Evolutionary conservation across 2,329 filamentous ascomycete genomes (phyloP), one percentile per base, ranked within the genome.

Genomic region (Colletotrichum tanaceti): DNA sequence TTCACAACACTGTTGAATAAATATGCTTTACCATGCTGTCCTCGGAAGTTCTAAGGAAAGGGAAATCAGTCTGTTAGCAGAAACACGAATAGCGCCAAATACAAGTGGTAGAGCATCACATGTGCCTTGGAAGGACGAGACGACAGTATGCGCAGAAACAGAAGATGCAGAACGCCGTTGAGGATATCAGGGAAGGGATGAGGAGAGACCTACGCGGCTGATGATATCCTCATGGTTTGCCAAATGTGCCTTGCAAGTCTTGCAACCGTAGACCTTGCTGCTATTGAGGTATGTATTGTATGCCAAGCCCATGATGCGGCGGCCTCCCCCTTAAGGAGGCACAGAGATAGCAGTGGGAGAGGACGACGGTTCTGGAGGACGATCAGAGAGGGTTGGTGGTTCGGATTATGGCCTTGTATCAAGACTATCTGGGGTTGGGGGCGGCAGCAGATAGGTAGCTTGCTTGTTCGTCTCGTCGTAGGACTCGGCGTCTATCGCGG

Each of bases 11-110:
- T 89, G 81, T 95, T 92, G 86, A 99, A 98, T 73, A 99, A 91
- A 82, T 94, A 99, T 64, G 96, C 96, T 83, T 98, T 98, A 78
- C 96, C 96, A 80, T 98, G 95, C 80, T 98, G 95, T 76, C 96
- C 96, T 71, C 96, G 93, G 84, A 99, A 99, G 83, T 97, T 98
- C 94, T 98, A 79, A 57, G 22, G 28, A 11, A 38, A 65, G 24
- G 13, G 44, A 35, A 58, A 39, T 28, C 49, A n/a, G 32, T 20
- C 18, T 5, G 28, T 38, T 50, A 50, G 49, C 22, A 24, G 44
- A 32, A n/a, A 20, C 16, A 28, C 5, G n/a, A 32, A 35, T 13
- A 1, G 16, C 14, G 14, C 28, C 14, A 11, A 38, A 9, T 5
- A 44, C 22, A 10, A 4, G 11, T 18, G 13, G 13, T 24, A 10